These are phyloP conservation scores for Globisporangium takayamanum DNA, from an alignment of 352 stramenopile species.

Conservation along the genomic window DNA sequence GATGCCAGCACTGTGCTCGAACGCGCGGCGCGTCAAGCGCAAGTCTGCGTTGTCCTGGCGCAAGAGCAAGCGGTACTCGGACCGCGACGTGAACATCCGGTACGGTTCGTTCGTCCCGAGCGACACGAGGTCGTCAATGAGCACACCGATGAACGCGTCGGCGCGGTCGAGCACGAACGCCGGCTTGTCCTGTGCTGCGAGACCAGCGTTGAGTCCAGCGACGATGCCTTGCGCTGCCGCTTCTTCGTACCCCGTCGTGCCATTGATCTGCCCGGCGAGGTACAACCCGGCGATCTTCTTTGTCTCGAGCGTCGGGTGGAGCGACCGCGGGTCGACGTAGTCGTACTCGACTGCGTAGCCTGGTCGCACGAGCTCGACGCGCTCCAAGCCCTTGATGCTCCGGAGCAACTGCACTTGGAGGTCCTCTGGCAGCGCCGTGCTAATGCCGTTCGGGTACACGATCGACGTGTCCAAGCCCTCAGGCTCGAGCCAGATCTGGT, in stretches of 20 bases:
- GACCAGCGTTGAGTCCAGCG: conserved; percentile 93
- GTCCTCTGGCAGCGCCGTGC: conserved; percentile 87
- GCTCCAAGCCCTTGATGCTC: conserved; percentile 94
- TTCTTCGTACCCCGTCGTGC: conserved; percentile 99
- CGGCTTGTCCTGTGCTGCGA: conserved; percentile 52
- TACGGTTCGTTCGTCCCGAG: conserved; percentile 96
- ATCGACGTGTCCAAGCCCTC: conserved; percentile 95
- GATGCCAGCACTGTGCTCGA: conserved; percentile 74
- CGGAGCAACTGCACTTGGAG: conserved; percentile 94
- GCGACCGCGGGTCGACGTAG: conserved; percentile 93
- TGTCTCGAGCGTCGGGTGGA: conserved; percentile 93
- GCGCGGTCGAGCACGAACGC: conserved; percentile 91
- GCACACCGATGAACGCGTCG: conserved; percentile 96
- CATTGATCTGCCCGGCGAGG: conserved; percentile 98
- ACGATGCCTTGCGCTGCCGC: conserved; percentile 96
- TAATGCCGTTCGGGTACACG: conserved; percentile 98
- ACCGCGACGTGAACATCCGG: conserved; percentile 98
- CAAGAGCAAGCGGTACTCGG: conserved; percentile 86
- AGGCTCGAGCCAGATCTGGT: conserved; percentile 97
- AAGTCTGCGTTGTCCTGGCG: conserved; percentile 97
- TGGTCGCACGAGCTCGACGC: conserved; percentile 92
- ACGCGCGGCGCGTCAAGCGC: conserved; percentile 91
- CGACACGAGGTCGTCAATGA: conserved; percentile 98
- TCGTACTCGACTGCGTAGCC: conserved; percentile 99
- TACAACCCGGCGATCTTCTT: conserved; percentile 91